Percentiles rank a stretch among this genome's conserved stretches.
Conservation (phyloP, 371 early-diverging fungal genomes). For the Mucor velutinosus region DNA sequence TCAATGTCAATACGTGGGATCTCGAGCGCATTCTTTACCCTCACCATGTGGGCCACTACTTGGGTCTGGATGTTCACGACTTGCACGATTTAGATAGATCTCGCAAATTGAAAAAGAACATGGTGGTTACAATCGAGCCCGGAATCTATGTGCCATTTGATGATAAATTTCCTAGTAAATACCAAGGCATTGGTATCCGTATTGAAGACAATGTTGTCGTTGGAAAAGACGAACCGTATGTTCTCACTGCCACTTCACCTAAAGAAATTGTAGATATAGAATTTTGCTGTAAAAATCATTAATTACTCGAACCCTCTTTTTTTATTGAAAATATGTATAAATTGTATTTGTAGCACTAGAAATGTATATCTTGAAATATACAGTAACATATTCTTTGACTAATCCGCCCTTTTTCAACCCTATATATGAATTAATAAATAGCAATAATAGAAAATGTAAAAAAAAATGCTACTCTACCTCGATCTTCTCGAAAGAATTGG, state of each 20-base stretch:
- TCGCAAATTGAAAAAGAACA: slow-evolving; percentile 70
- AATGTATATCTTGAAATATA: neutral
- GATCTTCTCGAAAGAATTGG: slow-evolving; percentile 76
- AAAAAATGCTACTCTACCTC: slow-evolving; percentile 13
- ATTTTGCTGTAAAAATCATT: slow-evolving; percentile 51
- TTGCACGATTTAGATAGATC: slow-evolving; percentile 73
- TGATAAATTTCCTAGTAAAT: slow-evolving; percentile 74
- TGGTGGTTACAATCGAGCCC: slow-evolving; percentile 96
- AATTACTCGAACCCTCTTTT: slow-evolving; percentile 6
- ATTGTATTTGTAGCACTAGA: neutral
- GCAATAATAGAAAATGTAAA: neutral
- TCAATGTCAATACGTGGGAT: slow-evolving; percentile 59
- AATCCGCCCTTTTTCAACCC: slow-evolving; percentile 10
- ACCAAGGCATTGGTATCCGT: slow-evolving; percentile 92
- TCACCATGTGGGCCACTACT: slow-evolving; percentile 94
- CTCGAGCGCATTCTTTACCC: slow-evolving; percentile 81
- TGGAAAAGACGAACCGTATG: slow-evolving; percentile 66
- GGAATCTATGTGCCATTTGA: slow-evolving; percentile 91
- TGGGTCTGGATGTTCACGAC: slow-evolving; percentile 96
- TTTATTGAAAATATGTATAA: slow-evolving; percentile 1
- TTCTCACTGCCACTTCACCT: slow-evolving; percentile 79
- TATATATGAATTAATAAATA: slow-evolving; percentile 1
- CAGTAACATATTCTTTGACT: neutral
- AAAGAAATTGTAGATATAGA: slow-evolving; percentile 92
- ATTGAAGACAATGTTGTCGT: slow-evolving; percentile 96